Percentiles rank a stretch among this genome's conserved stretches.
These are phyloP conservation scores for Protomyces pachydermus DNA, from an alignment of 1,139 yeast species.

Conservation along the genomic window DNA sequence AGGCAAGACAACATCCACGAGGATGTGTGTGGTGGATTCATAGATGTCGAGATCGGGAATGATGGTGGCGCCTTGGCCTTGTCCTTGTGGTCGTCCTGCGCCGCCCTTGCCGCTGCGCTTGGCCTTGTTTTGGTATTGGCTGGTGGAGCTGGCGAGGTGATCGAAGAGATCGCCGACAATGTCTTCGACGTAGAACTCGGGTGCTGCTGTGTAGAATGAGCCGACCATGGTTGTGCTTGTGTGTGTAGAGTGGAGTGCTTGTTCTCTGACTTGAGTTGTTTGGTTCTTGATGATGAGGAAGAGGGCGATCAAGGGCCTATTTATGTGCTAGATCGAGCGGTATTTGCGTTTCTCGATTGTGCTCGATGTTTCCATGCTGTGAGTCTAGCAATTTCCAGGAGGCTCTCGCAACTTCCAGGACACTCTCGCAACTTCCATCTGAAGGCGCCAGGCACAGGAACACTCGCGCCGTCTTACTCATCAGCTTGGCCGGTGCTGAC, in stretches of 20 bases:
- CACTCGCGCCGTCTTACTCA: too few species aligned
- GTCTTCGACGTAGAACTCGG: neutral
- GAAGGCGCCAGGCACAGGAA: neutral
- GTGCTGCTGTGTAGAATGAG: neutral
- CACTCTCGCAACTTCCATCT: neutral
- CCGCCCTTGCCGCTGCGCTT: neutral
- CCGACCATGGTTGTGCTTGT: neutral
- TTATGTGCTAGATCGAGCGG: neutral
- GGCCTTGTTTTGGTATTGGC: neutral
- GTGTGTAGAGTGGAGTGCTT: neutral
- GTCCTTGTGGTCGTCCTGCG: neutral
- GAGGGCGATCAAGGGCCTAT: neutral
- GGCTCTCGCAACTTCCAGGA: neutral
- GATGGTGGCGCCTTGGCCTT: neutral
- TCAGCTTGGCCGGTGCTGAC: neutral
- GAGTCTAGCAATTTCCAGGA: neutral
- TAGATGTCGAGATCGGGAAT: conserved; percentile 18
- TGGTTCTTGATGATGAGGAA: neutral
- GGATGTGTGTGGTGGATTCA: conserved; percentile 2
- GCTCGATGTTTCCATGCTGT: neutral
- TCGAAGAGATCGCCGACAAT: neutral
- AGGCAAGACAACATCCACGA: conserved; percentile 12
- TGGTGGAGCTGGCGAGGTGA: neutral
- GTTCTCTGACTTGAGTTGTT: neutral
- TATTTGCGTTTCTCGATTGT: neutral